Conservation (phyloP, 352 stramenopile species). For the Phytophthora podocarpi region DNA sequence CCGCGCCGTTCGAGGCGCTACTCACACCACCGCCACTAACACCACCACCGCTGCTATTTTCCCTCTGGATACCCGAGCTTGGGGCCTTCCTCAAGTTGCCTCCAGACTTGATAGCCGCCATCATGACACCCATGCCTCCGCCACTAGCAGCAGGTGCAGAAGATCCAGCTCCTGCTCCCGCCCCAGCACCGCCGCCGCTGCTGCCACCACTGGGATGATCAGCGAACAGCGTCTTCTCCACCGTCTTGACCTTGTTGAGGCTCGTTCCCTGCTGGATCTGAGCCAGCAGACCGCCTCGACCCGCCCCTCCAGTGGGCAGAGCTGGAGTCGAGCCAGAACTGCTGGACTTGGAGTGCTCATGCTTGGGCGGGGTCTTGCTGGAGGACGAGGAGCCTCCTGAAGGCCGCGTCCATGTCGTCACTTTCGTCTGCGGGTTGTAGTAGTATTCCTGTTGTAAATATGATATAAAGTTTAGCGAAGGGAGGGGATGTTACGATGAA, state of each 20-base stretch:
- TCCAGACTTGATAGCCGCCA: conserved; percentile 73
- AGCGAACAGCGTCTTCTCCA: conserved; percentile 69
- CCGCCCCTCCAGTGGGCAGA: conserved; percentile 34
- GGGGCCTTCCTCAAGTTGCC: conserved; percentile 67
- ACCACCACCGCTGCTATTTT: conserved; percentile 24
- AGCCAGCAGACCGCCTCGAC: conserved; percentile 58
- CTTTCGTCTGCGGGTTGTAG: conserved; percentile 90
- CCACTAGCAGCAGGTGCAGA: conserved; percentile 20
- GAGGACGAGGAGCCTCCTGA: conserved; percentile 22
- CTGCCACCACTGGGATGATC: conserved; percentile 30
- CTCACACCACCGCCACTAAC: neutral
- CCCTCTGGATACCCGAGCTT: conserved; percentile 38
- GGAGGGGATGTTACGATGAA: neutral
- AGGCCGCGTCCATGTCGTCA: conserved; percentile 87
- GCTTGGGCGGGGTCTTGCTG: conserved; percentile 44
- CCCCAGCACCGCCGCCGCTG: neutral
- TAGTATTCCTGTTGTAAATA: conserved; percentile 78
- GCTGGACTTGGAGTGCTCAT: conserved; percentile 38
- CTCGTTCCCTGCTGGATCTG: conserved; percentile 73
- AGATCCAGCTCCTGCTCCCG: conserved; percentile 8
- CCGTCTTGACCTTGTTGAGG: conserved; percentile 83
- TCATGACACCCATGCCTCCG: conserved; percentile 66
- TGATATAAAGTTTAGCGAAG: conserved; percentile 2
- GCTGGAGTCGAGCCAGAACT: conserved; percentile 19
- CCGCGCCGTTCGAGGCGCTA: conserved; percentile 29